A percentile compares a stretch with the other conserved stretches of the same genome.
Evolutionary conservation across 306 rosid genomes (phyloP).

Genomic region (Mimosa pudica): DNA sequence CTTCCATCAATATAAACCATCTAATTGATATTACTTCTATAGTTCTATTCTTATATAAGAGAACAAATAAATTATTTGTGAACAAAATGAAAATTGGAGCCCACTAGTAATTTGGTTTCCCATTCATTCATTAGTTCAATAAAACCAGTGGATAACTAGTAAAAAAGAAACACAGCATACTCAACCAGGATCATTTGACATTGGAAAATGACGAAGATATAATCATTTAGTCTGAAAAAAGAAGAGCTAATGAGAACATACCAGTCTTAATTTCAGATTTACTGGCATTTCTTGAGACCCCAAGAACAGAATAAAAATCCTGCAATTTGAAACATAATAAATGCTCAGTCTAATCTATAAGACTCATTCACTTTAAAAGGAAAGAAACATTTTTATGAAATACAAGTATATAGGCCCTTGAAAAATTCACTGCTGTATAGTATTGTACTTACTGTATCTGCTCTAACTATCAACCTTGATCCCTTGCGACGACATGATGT

Average conservation of each 20-base stretch:
- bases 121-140: not conserved
- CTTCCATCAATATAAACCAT: not conserved
- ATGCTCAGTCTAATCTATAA: conserved; percentile 16
- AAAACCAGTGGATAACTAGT: conserved; percentile 1
- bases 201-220: not conserved
- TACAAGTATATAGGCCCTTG: not conserved
- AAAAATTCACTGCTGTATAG: conserved; percentile 14
- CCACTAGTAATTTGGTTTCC: not conserved
- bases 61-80: not conserved
- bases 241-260: conserved; percentile 38
- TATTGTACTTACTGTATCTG: conserved; percentile 69
- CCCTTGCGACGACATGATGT: conserved; percentile 59
- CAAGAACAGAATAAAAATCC: conserved; percentile 93
- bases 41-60: not conserved
- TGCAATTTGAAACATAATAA: conserved; percentile 44
- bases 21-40: not conserved
- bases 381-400: conserved; percentile 4
- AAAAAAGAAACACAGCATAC: conserved; percentile 26
- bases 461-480: conserved; percentile 76
- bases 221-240: conserved; percentile 1
- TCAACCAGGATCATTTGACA: conserved; percentile 10
- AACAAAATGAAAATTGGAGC: not conserved
- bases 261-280: conserved; percentile 98
- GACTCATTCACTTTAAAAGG: not conserved
- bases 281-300: conserved; percentile 81